Evolutionary conservation across 116 monocot genomes (phyloP), one percentile per base, ranked within the genome.

Genomic region (Papilionanthe hybrid): DNA sequence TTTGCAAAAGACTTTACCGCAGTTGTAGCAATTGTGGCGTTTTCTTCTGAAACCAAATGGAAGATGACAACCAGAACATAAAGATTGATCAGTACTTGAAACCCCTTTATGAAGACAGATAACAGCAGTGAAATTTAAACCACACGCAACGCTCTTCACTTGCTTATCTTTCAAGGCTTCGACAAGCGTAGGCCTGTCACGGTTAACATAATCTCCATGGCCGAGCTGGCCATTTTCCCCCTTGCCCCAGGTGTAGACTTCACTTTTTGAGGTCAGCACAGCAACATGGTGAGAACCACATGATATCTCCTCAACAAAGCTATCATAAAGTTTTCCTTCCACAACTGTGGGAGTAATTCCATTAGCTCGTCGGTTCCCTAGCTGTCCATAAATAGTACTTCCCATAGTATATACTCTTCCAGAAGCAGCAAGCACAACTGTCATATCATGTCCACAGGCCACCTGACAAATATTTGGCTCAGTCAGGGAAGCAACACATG

Each of bases 211-310:
- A 79, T 99, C 95, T 65, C 95, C 95, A 82, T 95, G 95, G 4
- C 99, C 99, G 83, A 99, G 89, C 69, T 86, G 87, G 58, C 99
- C 99, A 87, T 93, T 95, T 44, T 85, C 79, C 55, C 99, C 99
- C 76, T 89, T 95, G 10, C 99, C 99, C 99, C 99, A 95, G 29
- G 95, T 99, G 77, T 93, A 99, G 29, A 99, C 92, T 81, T 99
- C 93, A 79, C 86, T 87, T 81, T 79, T 91, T 15, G 99, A 95
- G 79, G 95, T 99, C 84, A 95, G 80, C 75, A 93, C 93, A 53
- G 93, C 93, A 82, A 85, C 88, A 86, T 99, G 99, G 77, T 90
- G 85, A 69, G 93, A 91, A 13, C 99, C 95, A 86, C 99, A 95
- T 63, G 95, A 76, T 79, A 95, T 90, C 79, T 93, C 92, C 77